Conservation (phyloP, 441 rosid species). For the Syzygium syzygioides region DNA sequence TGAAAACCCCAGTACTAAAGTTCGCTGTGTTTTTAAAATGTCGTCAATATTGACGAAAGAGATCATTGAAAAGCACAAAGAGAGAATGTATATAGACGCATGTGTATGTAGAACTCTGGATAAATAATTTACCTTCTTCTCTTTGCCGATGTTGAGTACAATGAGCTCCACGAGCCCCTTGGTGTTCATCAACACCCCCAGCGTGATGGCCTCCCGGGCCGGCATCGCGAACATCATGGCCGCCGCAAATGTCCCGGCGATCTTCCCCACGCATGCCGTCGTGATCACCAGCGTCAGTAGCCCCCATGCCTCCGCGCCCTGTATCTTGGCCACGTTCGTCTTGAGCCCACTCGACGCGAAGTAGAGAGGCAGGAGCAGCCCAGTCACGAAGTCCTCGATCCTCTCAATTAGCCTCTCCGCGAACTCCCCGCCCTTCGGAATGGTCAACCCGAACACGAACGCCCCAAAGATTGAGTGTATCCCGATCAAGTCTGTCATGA, state of each 20-base stretch:
- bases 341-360: constrained; percentile 79
- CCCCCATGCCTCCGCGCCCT: constrained; percentile 55
- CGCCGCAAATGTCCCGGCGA: constrained; percentile 50
- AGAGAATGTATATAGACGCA: too few species aligned
- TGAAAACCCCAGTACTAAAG: not conserved
- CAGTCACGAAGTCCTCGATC: constrained; percentile 62
- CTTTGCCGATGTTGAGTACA: constrained; percentile 74
- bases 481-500: constrained; percentile 59
- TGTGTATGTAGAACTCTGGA: too few species aligned
- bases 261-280: constrained; percentile 67
- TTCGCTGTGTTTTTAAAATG: not conserved
- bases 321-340: constrained; percentile 49
- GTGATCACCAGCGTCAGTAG: constrained; percentile 50
- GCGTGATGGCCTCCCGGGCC: constrained; percentile 53
- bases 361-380: constrained; percentile 67
- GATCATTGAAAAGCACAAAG: too few species aligned
- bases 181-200: constrained; percentile 76
- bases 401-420: constrained; percentile 42
- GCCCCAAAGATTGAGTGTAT: constrained; percentile 75
- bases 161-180: constrained; percentile 82
- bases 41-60: not conserved
- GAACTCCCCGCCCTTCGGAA: constrained; percentile 61
- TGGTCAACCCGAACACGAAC: constrained; percentile 59
- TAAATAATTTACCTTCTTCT: constrained; percentile 38
- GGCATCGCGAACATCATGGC: constrained; percentile 54